phyloP scores from a whole-genome alignment of 1,284 basidiomycete species.

The Takashimella koratensis region DNA sequence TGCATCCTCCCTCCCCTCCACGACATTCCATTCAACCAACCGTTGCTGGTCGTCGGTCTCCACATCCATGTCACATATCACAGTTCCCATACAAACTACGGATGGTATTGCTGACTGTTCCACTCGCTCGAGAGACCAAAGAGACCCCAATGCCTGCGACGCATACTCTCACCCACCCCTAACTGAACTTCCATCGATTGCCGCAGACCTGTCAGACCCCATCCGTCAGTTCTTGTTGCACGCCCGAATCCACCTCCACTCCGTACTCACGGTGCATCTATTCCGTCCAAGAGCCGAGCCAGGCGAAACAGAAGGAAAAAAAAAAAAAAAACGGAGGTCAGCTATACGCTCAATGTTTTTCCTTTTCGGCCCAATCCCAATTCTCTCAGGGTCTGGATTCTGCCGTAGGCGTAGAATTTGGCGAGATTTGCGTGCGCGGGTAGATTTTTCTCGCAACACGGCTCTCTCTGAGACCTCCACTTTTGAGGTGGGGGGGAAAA shows the following conservation, averaged over 20 bases:
- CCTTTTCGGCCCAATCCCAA: not conserved
- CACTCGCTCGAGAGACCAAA: too few species aligned
- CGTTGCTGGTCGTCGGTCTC: too few species aligned
- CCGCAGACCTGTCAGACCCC: constrained; percentile 33
- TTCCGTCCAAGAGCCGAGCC: not conserved
- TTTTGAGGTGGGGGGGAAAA: not conserved
- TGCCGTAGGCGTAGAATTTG: not conserved
- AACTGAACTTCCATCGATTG: constrained; percentile 50
- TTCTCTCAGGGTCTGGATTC: too few species aligned
- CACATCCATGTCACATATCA: too few species aligned
- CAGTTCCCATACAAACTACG: too few species aligned
- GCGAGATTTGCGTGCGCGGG: too few species aligned
- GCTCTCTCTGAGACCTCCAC: not conserved
- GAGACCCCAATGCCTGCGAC: too few species aligned
- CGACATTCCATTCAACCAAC: too few species aligned
- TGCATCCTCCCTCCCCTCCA: too few species aligned
- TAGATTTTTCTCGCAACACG: too few species aligned
- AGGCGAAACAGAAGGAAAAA: constrained; percentile 3
- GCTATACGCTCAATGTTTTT: not conserved
- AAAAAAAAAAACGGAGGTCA: constrained; percentile 7
- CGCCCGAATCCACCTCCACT: not conserved
- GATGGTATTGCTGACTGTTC: too few species aligned
- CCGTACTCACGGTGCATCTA: constrained; percentile 36
- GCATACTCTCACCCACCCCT: too few species aligned
- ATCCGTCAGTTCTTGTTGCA: not conserved